These are phyloP conservation scores for Salvia rosmarinus DNA, from an alignment of 257 asterid genomes.

Conservation along the genomic window DNA sequence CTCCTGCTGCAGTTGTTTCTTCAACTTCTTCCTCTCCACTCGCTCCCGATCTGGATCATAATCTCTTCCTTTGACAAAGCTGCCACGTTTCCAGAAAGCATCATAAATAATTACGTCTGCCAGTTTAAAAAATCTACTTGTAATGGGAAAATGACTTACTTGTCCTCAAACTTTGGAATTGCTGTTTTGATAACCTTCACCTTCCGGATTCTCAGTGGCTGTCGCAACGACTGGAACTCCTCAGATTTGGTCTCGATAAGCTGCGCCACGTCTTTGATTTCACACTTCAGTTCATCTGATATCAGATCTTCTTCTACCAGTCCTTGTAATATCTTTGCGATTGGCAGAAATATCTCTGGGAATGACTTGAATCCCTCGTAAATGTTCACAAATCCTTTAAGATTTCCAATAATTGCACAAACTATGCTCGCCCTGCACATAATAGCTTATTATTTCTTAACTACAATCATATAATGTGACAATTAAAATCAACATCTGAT, in stretches of 20 bases:
- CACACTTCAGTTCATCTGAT: slow-evolving; percentile 59
- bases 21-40: slow-evolving; percentile 72
- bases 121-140: background rate
- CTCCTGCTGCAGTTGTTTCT: slow-evolving; percentile 61
- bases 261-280: slow-evolving; percentile 47
- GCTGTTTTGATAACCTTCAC: slow-evolving; percentile 65
- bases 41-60: slow-evolving; percentile 96
- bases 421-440: slow-evolving; percentile 71
- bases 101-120: background rate
- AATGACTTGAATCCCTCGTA: slow-evolving; percentile 66
- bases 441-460: background rate
- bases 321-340: slow-evolving; percentile 51
- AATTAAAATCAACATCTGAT: background rate
- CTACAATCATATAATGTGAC: background rate
- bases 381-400: slow-evolving; percentile 62
- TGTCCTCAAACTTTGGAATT: slow-evolving; percentile 86
- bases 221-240: slow-evolving; percentile 67
- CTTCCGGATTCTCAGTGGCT: slow-evolving; percentile 72
- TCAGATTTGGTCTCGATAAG: slow-evolving; percentile 54
- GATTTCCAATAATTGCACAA: slow-evolving; percentile 57
- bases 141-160: slow-evolving; percentile 41
- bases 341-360: slow-evolving; percentile 82
- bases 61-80: slow-evolving; percentile 94
- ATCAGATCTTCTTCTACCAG: slow-evolving; percentile 57
- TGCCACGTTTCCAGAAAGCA: slow-evolving; percentile 41